Conservation (phyloP, 2,329 filamentous ascomycete genomes). For the Fusarium hostae region DNA sequence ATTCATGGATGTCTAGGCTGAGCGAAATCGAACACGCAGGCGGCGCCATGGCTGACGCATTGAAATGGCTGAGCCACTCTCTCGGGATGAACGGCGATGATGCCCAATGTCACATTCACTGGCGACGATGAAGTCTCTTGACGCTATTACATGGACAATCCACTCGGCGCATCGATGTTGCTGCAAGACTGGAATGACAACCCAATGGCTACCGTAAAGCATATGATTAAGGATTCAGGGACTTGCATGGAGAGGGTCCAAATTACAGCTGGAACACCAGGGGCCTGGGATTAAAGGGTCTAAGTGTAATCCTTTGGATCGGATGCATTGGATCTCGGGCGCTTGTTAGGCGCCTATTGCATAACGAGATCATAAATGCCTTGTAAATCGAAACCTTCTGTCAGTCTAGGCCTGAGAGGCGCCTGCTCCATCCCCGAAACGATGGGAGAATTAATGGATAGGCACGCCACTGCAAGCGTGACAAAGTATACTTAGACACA, state of each 20-base stretch:
- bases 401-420: conserved; percentile 33
- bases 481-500: conserved; percentile 9
- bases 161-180: neutral
- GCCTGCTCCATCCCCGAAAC: conserved; percentile 42
- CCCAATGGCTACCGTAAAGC: neutral
- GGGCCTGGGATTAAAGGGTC: conserved; percentile 22
- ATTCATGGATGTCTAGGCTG: neutral
- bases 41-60: conserved; percentile 44
- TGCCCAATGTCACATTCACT: neutral
- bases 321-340: conserved; percentile 19
- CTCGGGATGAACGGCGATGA: conserved; percentile 2
- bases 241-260: conserved; percentile 31
- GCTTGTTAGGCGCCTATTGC: conserved; percentile 36
- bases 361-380: conserved; percentile 9
- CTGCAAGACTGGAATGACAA: neutral
- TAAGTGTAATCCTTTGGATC: neutral
- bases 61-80: conserved; percentile 40
- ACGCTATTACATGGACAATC: neutral
- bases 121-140: neutral
- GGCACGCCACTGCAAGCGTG: conserved; percentile 25
- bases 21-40: conserved; percentile 29
- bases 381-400: conserved; percentile 21
- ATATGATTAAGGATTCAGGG: conserved; percentile 16
- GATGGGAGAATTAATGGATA: conserved; percentile 19
- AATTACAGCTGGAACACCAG: conserved; percentile 29